A percentile compares a stretch with the other conserved stretches of the same genome.
Evolutionary conservation across 1,139 yeast genomes (phyloP).

Genomic region (Taphrina deformans): DNA sequence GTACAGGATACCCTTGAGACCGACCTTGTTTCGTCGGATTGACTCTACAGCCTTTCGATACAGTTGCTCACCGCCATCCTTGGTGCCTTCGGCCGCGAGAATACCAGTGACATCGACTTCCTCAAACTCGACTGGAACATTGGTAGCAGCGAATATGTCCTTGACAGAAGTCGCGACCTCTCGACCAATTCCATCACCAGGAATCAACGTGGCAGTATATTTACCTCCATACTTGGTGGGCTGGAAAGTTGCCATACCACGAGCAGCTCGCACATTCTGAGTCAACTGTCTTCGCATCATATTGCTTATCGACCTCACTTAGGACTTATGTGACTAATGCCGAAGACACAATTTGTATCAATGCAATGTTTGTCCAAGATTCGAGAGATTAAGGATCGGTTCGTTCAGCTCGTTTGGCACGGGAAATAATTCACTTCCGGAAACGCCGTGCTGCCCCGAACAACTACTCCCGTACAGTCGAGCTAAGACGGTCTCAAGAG

Average conservation of each 20-base stretch:
- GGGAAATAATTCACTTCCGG: background rate
- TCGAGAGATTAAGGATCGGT: background rate
- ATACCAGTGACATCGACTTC: slow-evolving; percentile 84
- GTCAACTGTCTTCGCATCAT: slow-evolving; percentile 31
- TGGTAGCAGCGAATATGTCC: slow-evolving; percentile 79
- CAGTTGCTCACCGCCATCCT: slow-evolving; percentile 49
- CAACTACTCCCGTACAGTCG: too few relatives aligned
- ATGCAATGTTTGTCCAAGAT: background rate
- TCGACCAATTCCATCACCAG: slow-evolving; percentile 96
- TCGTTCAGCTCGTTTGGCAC: background rate
- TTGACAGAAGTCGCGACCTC: slow-evolving; percentile 94
- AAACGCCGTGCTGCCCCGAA: too few relatives aligned
- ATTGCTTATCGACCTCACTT: background rate
- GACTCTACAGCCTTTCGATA: slow-evolving; percentile 88
- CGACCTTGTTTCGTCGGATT: slow-evolving; percentile 92
- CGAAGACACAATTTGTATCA: background rate
- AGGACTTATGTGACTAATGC: background rate
- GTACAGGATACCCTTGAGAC: slow-evolving; percentile 92
- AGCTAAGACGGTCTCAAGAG: too few relatives aligned
- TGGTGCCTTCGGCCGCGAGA: slow-evolving; percentile 46
- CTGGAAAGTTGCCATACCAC: slow-evolving; percentile 52
- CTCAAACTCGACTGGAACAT: slow-evolving; percentile 93
- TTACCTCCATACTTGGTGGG: slow-evolving; percentile 95
- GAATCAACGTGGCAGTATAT: slow-evolving; percentile 64
- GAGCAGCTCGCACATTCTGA: slow-evolving; percentile 48